Evolutionary conservation across 257 asterid genomes (phyloP).

Genomic region (Penstemon davidsonii): DNA sequence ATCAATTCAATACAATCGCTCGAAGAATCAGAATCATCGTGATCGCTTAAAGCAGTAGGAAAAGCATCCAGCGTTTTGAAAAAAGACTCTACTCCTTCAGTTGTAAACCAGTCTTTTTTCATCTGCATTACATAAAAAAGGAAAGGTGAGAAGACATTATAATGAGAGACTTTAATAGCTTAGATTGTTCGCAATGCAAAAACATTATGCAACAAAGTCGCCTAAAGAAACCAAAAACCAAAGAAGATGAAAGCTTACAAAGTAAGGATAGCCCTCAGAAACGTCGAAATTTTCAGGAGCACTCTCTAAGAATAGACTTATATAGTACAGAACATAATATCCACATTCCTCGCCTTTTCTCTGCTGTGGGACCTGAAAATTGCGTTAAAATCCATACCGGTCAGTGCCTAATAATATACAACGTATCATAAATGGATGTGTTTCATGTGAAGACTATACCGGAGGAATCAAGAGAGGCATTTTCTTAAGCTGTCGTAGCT

Average conservation of each 20-base stretch:
- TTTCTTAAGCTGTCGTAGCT: constrained; percentile 39
- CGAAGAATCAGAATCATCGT: constrained; percentile 5
- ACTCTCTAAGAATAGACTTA: constrained; percentile 46
- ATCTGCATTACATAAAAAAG: constrained; percentile 37
- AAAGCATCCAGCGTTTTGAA: constrained; percentile 35
- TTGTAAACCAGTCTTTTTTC: constrained; percentile 56
- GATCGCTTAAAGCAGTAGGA: constrained; percentile 10
- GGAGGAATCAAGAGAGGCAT: constrained; percentile 58
- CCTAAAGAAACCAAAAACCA: no score
- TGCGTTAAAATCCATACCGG: background rate
- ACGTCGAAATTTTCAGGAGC: constrained; percentile 54
- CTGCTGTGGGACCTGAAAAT: constrained; percentile 69
- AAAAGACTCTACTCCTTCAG: constrained; percentile 48
- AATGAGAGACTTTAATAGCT: no score
- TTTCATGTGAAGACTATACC: constrained; percentile 31
- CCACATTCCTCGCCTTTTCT: constrained; percentile 63
- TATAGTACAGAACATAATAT: constrained; percentile 48
- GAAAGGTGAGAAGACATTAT: background rate
- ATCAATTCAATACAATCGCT: constrained; percentile 24
- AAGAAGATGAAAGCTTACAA: constrained; percentile 44
- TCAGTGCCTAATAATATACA: constrained; percentile 1
- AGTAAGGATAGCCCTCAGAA: constrained; percentile 65
- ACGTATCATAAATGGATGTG: constrained; percentile 2
- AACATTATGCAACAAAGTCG: background rate
- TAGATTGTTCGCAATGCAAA: no score